These are phyloP conservation scores for Colletotrichum cordylinicola DNA, from an alignment of 2,329 filamentous ascomycete species.

Conservation along the genomic window DNA sequence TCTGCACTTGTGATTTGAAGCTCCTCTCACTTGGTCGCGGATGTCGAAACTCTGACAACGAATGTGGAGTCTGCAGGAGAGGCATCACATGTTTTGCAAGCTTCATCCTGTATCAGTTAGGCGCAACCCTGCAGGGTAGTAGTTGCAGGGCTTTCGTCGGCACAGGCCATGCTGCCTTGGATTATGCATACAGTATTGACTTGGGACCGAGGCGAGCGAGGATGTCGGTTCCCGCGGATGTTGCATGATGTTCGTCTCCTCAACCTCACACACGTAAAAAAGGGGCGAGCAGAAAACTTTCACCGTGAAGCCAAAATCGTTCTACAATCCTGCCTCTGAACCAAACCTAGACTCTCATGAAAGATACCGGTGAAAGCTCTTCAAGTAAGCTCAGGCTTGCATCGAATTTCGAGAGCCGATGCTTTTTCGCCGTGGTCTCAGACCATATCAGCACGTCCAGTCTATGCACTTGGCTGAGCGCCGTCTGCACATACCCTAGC, in stretches of 20 bases:
- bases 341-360: neutral
- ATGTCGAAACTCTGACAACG: neutral
- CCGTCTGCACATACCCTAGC: neutral
- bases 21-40: neutral
- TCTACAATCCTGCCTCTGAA: neutral
- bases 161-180: neutral
- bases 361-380: neutral
- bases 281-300: neutral
- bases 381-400: neutral
- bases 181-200: neutral
- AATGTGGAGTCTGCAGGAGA: neutral
- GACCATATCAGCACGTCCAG: neutral
- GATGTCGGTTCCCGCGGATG: neutral
- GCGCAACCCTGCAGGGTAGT: neutral
- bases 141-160: neutral
- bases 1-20: neutral
- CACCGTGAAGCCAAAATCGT: neutral
- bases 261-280: neutral
- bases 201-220: neutral
- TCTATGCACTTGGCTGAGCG: neutral
- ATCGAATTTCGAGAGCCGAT: neutral
- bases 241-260: neutral
- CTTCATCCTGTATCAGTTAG: neutral
- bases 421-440: neutral
- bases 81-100: neutral